Percentiles rank a stretch among this genome's conserved stretches.
Evolutionary conservation across 495 filamentous ascomycete genomes (phyloP).

Genomic region (Opeltia flavorubescens): DNA sequence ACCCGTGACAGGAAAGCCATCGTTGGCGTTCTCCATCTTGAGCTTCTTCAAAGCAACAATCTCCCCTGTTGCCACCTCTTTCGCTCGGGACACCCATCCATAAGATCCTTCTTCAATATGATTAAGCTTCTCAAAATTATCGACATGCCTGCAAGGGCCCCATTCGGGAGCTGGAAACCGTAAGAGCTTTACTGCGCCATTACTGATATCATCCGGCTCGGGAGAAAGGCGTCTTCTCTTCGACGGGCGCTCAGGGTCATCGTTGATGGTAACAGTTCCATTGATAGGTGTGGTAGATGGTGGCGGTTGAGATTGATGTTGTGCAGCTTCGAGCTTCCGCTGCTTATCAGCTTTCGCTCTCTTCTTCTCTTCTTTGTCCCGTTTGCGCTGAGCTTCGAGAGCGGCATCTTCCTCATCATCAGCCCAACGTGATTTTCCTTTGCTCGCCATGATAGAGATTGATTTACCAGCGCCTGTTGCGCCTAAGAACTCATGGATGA

Average conservation of each 20-base stretch:
- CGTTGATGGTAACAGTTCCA: slow-evolving; percentile 9
- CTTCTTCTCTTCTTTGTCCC: slow-evolving; percentile 83
- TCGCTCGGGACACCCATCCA: slow-evolving; percentile 82
- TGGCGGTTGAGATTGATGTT: slow-evolving; percentile 16
- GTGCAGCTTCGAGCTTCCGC: slow-evolving; percentile 47
- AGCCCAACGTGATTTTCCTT: slow-evolving; percentile 73
- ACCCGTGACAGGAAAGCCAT: slow-evolving; percentile 87
- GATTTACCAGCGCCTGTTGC: slow-evolving; percentile 6
- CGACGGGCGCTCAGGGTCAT: slow-evolving; percentile 12
- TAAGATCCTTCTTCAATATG: slow-evolving; percentile 97
- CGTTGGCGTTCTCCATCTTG: slow-evolving; percentile 73
- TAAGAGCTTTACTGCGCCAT: slow-evolving; percentile 35
- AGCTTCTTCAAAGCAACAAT: slow-evolving; percentile 89
- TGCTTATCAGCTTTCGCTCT: slow-evolving; percentile 75
- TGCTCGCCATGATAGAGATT: slow-evolving; percentile 40
- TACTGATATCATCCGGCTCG: slow-evolving; percentile 20
- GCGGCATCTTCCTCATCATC: slow-evolving; percentile 63
- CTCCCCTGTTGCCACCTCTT: slow-evolving; percentile 63
- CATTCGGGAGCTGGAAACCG: slow-evolving; percentile 58
- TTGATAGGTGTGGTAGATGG: slow-evolving; percentile 11
- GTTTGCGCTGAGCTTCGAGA: slow-evolving; percentile 55
- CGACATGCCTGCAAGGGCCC: slow-evolving; percentile 64
- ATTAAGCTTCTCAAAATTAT: slow-evolving; percentile 84
- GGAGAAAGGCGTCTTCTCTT: slow-evolving; percentile 36
- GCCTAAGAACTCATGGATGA: neutral